phyloP scores from a whole-genome alignment of 805 yeast genomes.

The Brettanomyces custersianus region DNA sequence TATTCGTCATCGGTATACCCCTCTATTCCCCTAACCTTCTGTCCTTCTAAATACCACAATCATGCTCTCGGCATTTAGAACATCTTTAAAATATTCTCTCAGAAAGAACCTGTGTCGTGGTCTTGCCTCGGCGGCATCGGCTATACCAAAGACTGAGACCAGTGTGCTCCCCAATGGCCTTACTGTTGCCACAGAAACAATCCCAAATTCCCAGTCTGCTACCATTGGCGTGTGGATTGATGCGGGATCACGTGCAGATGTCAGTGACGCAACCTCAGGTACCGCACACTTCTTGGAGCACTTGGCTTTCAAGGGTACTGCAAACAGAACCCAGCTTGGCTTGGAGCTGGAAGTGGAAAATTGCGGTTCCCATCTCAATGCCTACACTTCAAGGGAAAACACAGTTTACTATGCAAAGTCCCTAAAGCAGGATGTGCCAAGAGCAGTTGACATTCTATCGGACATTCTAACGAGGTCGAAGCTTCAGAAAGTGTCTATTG shows the following conservation, averaged over 20 bases:
- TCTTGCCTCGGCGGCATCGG: slow-evolving; percentile 10
- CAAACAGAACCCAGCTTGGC: slow-evolving; percentile 65
- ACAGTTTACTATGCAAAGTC: slow-evolving; percentile 96
- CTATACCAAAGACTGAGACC: slow-evolving; percentile 44
- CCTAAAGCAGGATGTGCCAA: slow-evolving; percentile 68
- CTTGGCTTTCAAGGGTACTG: slow-evolving; percentile 92
- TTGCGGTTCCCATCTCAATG: slow-evolving; percentile 94
- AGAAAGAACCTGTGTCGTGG: too few relatives aligned
- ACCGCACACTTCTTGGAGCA: slow-evolving; percentile 98
- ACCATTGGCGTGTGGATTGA: slow-evolving; percentile 98
- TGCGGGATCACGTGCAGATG: slow-evolving; percentile 97
- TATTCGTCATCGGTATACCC: too few relatives aligned
- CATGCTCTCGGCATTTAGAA: too few relatives aligned
- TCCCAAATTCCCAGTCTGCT: slow-evolving; percentile 87
- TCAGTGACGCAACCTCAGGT: slow-evolving; percentile 68
- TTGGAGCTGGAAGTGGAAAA: slow-evolving; percentile 92
- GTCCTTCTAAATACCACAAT: too few relatives aligned
- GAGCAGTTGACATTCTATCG: slow-evolving; percentile 77
- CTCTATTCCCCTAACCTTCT: too few relatives aligned
- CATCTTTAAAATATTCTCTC: background rate
- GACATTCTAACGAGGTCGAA: slow-evolving; percentile 85
- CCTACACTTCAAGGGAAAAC: slow-evolving; percentile 97
- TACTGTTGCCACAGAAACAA: slow-evolving; percentile 84
- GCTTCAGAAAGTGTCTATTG: slow-evolving; percentile 76
- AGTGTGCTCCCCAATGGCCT: slow-evolving; percentile 83